Conservation (phyloP, 495 filamentous ascomycete genomes). For the Xylaria longipes region DNA sequence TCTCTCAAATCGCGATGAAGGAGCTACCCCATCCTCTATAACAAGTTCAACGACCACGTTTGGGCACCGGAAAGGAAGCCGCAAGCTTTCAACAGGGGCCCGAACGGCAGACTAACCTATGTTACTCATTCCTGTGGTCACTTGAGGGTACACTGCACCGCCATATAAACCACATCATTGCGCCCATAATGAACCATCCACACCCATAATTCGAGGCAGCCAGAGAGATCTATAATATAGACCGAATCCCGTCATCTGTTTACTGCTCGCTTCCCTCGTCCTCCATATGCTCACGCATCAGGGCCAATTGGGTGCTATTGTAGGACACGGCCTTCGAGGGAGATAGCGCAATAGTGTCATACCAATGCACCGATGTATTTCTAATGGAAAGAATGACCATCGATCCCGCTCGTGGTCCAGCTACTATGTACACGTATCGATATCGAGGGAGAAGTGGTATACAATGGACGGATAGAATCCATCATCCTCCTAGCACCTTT, state of each 20-base stretch:
- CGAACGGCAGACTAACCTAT: not conserved
- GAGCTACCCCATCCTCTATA: not conserved
- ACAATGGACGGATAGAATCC: not conserved
- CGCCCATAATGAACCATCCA: not conserved
- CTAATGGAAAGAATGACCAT: slow-evolving; percentile 6
- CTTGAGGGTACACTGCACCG: not conserved
- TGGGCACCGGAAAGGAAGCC: not conserved
- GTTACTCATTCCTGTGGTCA: not conserved
- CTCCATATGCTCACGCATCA: not conserved
- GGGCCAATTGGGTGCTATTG: not conserved
- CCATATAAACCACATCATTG: not conserved
- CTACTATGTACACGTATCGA: slow-evolving; percentile 33
- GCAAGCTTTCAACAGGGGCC: not conserved
- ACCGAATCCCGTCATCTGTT: not conserved
- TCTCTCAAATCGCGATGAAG: not conserved
- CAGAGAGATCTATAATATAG: not conserved
- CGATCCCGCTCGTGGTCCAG: slow-evolving; percentile 12
- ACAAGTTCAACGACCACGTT: not conserved
- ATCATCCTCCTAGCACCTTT: slow-evolving; percentile 57
- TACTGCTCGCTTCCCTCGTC: not conserved
- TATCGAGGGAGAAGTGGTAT: slow-evolving; percentile 8
- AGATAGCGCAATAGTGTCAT: not conserved
- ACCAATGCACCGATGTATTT: slow-evolving; percentile 18
- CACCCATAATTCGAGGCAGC: not conserved
- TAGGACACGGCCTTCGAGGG: not conserved